Conservation (phyloP, 2,329 filamentous ascomycete species). For the Aspergillus floridensis region DNA sequence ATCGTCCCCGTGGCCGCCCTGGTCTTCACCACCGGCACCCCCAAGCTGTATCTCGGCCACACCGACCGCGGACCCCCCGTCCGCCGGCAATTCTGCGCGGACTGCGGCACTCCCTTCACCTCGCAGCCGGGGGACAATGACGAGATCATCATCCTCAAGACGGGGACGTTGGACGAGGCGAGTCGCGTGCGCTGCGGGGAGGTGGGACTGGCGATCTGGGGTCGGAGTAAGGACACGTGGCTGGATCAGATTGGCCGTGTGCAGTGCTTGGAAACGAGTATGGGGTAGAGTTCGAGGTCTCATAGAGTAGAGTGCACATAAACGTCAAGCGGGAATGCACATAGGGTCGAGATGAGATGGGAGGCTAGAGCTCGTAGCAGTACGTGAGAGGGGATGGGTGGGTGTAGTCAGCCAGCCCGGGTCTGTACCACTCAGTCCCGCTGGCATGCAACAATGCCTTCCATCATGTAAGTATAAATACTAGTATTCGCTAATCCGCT, state of each 20-base stretch:
- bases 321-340: no score
- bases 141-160: slow-evolving; percentile 18
- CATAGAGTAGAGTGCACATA: no score
- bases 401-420: no score
- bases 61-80: slow-evolving; percentile 13
- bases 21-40: slow-evolving; percentile 19
- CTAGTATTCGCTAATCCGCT: no score
- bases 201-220: slow-evolving; percentile 22
- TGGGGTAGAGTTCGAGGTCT: not conserved
- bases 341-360: no score
- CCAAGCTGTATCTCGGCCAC: slow-evolving; percentile 20
- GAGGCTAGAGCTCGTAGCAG: no score
- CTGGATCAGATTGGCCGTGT: slow-evolving; percentile 16
- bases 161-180: slow-evolving; percentile 24
- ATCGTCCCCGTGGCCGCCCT: slow-evolving; percentile 15
- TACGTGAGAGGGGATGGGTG: no score
- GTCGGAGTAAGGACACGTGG: slow-evolving; percentile 22
- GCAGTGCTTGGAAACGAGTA: slow-evolving; percentile 1
- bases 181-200: slow-evolving; percentile 10
- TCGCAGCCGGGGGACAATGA: slow-evolving; percentile 10
- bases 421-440: no score
- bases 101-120: slow-evolving; percentile 23
- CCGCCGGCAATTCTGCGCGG: slow-evolving; percentile 21
- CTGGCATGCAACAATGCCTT: no score
- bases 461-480: no score